Evolutionary conservation across 352 stramenopile species (phyloP), one percentile per base, ranked within the genome.

Genomic region (Phytophthora cryptogea): DNA sequence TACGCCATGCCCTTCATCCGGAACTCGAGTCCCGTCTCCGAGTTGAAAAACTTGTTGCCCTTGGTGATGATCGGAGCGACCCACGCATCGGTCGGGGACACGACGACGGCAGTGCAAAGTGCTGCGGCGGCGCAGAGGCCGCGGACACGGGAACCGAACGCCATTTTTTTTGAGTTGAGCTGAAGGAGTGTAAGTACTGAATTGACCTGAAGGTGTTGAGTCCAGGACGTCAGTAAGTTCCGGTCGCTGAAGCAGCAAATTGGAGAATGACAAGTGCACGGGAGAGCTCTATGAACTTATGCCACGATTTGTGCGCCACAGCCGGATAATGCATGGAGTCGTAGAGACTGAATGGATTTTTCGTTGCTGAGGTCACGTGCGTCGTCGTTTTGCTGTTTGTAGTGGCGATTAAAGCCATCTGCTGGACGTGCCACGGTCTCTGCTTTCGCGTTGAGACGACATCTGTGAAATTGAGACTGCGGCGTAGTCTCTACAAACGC

Each of bases 31-130:
- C 79, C 77, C 0, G 79, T 86, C 3, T 76, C 48, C 3, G 75
- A 84, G 60, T 94, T 58, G 65, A 95, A 96, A 49, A 95, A 89
- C 66, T 94, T 95, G 77, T 93, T 93, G 62, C 85, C 83, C 43
- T 86, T 87, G 36, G 59, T 60, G 28, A 86, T 63, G 53, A 89
- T 78, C 23, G 64, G 72, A 32, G 74, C 33, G 3, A 78, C n/a
- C 78, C 74, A 88, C 23, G 72, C 78, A 64, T 77, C 20, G 1
- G 59, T 40, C 2, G 64, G 36, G 4, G 59, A 59, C 0, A 66
- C 33, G 8, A 58, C 39, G 17, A 69, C 51, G 5, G 59, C 48
- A 27, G 35, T 56, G 43, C 48, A 65, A 10, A 72, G 17, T 5
- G 44, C 59, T 33, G 60, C 32, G n/a, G 53, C 49, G 30, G 48